Percentiles rank a stretch among this genome's conserved stretches.
These are phyloP conservation scores for Ustilago esculenta DNA, from an alignment of 1,284 basidiomycete genomes.

Conservation along the genomic window DNA sequence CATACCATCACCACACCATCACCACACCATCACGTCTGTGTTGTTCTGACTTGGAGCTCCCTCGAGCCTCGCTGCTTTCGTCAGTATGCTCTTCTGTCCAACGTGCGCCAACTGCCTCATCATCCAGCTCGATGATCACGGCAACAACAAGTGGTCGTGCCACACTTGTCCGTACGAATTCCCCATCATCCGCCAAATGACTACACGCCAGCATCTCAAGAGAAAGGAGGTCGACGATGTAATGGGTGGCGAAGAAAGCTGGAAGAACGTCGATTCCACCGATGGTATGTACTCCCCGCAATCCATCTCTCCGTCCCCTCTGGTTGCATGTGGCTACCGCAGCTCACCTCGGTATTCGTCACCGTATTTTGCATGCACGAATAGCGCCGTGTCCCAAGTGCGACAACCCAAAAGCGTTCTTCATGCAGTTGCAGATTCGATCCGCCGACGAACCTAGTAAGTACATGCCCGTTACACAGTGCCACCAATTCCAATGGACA, in stretches of 20 bases:
- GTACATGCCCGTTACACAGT: constrained; percentile 7
- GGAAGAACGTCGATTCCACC: constrained; percentile 93
- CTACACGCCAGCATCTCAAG: constrained; percentile 54
- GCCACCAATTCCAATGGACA: too few species aligned
- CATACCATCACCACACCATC: too few species aligned
- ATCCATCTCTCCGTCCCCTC: not conserved
- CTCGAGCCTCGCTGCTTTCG: not conserved
- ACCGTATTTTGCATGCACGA: too few species aligned
- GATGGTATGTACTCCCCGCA: constrained; percentile 69
- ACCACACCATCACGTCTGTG: too few species aligned
- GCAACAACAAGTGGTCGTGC: constrained; percentile 86
- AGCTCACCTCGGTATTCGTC: too few species aligned
- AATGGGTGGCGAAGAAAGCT: constrained; percentile 76
- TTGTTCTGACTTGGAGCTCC: too few species aligned
- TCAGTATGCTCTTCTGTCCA: constrained; percentile 89
- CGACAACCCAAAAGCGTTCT: constrained; percentile 87
- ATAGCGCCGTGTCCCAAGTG: constrained; percentile 80
- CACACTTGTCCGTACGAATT: constrained; percentile 95
- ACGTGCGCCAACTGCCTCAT: constrained; percentile 91
- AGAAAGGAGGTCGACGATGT: constrained; percentile 61
- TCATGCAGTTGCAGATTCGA: constrained; percentile 93
- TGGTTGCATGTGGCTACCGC: too few species aligned
- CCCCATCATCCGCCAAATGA: constrained; percentile 81
- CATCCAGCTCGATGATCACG: constrained; percentile 73
- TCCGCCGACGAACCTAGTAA: constrained; percentile 74